Percentiles rank a stretch among this genome's conserved stretches.
These are phyloP conservation scores for Gypsophila paniculata DNA, from an alignment of 179 eudicot species.

Conservation along the genomic window DNA sequence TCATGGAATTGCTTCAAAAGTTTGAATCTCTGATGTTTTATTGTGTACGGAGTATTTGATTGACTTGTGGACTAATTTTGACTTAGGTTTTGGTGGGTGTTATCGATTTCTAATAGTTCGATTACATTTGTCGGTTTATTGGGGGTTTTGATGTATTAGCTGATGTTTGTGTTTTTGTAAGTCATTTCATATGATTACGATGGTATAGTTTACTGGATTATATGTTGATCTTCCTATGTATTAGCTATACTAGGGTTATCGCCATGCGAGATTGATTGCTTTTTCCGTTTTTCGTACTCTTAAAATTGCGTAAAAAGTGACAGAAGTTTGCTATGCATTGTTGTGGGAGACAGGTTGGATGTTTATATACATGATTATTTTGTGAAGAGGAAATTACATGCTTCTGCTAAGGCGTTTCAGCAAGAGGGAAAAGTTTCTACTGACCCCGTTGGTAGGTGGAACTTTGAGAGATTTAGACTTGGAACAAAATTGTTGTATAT, in stretches of 20 bases:
- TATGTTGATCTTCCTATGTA: background rate
- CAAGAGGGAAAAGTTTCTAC: constrained; percentile 48
- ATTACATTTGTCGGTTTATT: background rate
- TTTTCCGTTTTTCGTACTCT: background rate
- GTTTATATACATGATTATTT: constrained; percentile 56
- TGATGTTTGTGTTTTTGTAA: constrained; percentile 4
- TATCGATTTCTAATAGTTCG: too few species aligned
- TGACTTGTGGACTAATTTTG: too few species aligned
- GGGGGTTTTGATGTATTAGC: constrained; percentile 4
- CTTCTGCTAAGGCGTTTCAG: constrained; percentile 49
- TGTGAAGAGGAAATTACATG: constrained; percentile 48
- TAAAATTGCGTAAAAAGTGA: constrained; percentile 16
- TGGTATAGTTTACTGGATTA: constrained; percentile 16
- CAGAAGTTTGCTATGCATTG: constrained; percentile 9
- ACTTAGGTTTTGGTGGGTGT: too few species aligned
- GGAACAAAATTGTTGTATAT: constrained; percentile 6
- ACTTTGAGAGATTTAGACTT: background rate
- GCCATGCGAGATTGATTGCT: constrained; percentile 12
- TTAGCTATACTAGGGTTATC: constrained; percentile 16
- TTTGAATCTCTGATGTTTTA: too few species aligned
- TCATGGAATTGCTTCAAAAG: too few species aligned
- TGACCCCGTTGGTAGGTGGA: constrained; percentile 46
- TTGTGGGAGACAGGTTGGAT: constrained; percentile 46
- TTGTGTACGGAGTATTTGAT: too few species aligned
- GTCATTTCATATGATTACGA: background rate